Evolutionary conservation across 352 stramenopile genomes (phyloP), one percentile per base, ranked within the genome.

Genomic region (Phytophthora vignae): DNA sequence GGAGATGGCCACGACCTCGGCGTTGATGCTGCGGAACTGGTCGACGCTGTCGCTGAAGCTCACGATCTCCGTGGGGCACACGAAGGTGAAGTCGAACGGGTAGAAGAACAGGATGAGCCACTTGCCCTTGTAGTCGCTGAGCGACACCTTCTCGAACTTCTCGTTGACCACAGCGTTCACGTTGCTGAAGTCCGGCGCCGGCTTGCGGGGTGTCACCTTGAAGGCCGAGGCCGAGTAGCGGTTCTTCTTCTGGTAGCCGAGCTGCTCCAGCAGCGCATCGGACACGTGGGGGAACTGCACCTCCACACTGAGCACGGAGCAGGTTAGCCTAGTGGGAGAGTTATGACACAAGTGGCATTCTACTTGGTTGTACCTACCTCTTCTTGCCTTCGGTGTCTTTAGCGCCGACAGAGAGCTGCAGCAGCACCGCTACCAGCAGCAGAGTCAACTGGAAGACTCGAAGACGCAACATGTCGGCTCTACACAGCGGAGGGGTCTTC

Each of bases 101-200:
- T 95, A 96, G 79, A 96, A 96, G 73, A 96, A 94, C 2, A 96
- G 78, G 61, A 96, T 86, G 54, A 95, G 81, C 85, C 85, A 95
- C 75, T 95, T 87, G 76, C 82, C 81, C 60, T 73, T 75, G 79
- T 92, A 92, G 71, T 95, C 80, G 64, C 76, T 85, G 9, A 95
- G 76, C 68, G 85, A 93, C 42, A 95, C 52, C 75, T 91, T 93
- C 64, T 90, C 82, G 29, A 95, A 94, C 74, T 92, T 88, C 59
- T 92, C 86, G 55, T 93, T 77, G 21, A 95, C 55, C 14, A 95
- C 88, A 25, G 88, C 86, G 56, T 95, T 92, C 59, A 94, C 87
- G 67, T 92, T 87, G 68, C 67, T 81, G 57, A 95, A 93, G 27
- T 79, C 71, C 9, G 87, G 87, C 19, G 87, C 87, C 4, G 83